phyloP scores from a whole-genome alignment of 306 rosid species.

The Echinosophora koreensis region DNA sequence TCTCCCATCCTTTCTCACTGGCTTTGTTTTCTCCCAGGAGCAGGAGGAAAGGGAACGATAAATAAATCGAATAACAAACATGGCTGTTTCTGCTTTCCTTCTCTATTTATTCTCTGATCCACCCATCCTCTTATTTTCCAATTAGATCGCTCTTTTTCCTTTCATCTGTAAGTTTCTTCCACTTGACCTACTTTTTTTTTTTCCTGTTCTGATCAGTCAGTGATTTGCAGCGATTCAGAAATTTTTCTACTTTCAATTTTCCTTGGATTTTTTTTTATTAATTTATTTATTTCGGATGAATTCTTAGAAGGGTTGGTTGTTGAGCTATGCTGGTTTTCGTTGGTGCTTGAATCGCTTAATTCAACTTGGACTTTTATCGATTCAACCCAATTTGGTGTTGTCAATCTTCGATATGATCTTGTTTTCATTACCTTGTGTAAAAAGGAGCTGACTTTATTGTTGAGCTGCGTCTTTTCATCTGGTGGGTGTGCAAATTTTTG shows the following conservation, averaged over 20 bases:
- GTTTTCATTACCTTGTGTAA: conserved; percentile 24
- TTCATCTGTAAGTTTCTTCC: conserved; percentile 54
- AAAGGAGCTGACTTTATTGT: conserved; percentile 53
- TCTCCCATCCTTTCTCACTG: conserved; percentile 56
- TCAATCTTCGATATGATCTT: conserved; percentile 51
- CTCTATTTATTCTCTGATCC: conserved; percentile 44
- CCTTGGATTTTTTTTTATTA: not conserved
- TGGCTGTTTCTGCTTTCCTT: conserved; percentile 34
- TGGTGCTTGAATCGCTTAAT: conserved; percentile 25
- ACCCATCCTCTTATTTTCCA: conserved; percentile 34
- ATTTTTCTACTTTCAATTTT: conserved; percentile 37
- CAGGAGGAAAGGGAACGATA: not conserved
- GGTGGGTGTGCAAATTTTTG: conserved; percentile 19
- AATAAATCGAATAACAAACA: conserved; percentile 6
- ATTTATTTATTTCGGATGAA: conserved; percentile 1
- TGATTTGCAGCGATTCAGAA: conserved; percentile 43
- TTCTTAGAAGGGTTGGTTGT: conserved; percentile 33
- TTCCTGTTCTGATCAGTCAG: conserved; percentile 46
- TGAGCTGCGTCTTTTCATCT: not conserved
- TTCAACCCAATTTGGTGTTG: conserved; percentile 38
- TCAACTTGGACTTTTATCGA: not conserved
- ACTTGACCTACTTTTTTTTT: conserved; percentile 19
- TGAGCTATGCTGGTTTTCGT: conserved; percentile 31
- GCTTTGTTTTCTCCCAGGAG: conserved; percentile 42
- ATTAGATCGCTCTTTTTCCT: conserved; percentile 56